A percentile compares a stretch with the other conserved stretches of the same genome.
Conservation (phyloP, 2,329 filamentous ascomycete species). For the Penicillium sp. region DNA sequence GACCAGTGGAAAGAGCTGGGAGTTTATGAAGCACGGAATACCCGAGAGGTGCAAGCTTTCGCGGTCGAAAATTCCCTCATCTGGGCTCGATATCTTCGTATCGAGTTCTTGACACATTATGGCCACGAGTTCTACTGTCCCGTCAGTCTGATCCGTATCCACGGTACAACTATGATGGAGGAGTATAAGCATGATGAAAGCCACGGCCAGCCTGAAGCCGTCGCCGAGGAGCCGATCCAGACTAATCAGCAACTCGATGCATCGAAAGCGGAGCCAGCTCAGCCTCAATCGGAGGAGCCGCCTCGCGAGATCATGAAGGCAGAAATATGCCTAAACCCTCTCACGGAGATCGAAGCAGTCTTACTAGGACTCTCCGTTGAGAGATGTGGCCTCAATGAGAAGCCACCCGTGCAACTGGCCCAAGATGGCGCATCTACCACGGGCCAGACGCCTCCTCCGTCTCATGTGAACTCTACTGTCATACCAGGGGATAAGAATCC, state of each 20-base stretch:
- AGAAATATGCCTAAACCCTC: slow-evolving; percentile 22
- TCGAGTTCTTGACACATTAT: slow-evolving; percentile 92
- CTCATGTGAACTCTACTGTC: slow-evolving; percentile 12
- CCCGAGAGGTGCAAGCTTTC: slow-evolving; percentile 91
- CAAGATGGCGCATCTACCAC: slow-evolving; percentile 20
- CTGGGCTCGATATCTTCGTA: slow-evolving; percentile 88
- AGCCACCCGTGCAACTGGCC: slow-evolving; percentile 6
- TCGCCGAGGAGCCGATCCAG: slow-evolving; percentile 59
- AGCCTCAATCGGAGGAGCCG: slow-evolving; percentile 27
- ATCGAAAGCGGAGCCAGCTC: slow-evolving; percentile 19
- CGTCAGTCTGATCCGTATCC: slow-evolving; percentile 84
- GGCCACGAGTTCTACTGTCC: slow-evolving; percentile 98
- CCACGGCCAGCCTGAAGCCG: slow-evolving; percentile 59
- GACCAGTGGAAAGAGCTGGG: slow-evolving; percentile 92
- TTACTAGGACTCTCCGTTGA: slow-evolving; percentile 14
- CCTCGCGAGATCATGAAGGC: background rate
- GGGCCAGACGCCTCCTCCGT: slow-evolving; percentile 25
- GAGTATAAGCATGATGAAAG: slow-evolving; percentile 90
- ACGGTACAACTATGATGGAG: slow-evolving; percentile 92
- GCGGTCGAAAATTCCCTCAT: slow-evolving; percentile 92
- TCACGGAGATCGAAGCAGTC: slow-evolving; percentile 16
- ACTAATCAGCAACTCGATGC: slow-evolving; percentile 23
- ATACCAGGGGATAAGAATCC: slow-evolving; percentile 7
- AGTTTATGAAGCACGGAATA: slow-evolving; percentile 88
- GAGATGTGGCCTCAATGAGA: slow-evolving; percentile 25